Base-by-base conservation (phyloP, 2,329 filamentous ascomycete genomes). In the Trichoderma sp. region DNA sequence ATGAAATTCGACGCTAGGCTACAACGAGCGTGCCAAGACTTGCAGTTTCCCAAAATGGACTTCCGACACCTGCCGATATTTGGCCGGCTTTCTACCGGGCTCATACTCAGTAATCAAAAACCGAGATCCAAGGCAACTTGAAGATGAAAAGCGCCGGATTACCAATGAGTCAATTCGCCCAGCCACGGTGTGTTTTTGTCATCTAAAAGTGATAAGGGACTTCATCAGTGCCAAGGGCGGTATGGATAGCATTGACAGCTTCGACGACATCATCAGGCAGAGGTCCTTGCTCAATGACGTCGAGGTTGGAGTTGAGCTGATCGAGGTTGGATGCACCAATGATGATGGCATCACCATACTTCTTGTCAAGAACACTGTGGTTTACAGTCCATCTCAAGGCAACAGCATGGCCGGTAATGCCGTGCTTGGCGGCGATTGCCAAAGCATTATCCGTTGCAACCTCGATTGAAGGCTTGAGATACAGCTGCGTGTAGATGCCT, bases 241-340 rank as follows among this genome's bases (percentile, higher is more conserved):
- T 50, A 20, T 71, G 66, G 34, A 71, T 13, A 2, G 34, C 55
- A 20, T n/a, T 30, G 17, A 71, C 6, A 34, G 69, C 69, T 12
- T 63, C 20, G 6, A 63, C 85, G 12, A 94, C 88, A 53, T 93
- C 91, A 3, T 92, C 87, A 0, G 92, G 92, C 70, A 95, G 79
- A 0, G 91, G 91, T 0, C 92, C 90, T 84, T 85, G 85, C 76
- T 87, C 84, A 6, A 88, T 75, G 59, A 81, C 79, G 39, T 83
- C 79, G 64, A 88, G 74, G 71, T 88, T 88, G 68, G 81, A 78
- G 72, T 85, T 81, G 30, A 88, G 79, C 77, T 89, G 86, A 53
- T 82, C 79, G 34, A 82, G 73, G 67, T 81, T 85, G 64, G 83
- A 85, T 15, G 86, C 82, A 1, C 87, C 87, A 43, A 88, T 82